Percentiles rank a stretch among this genome's conserved stretches.
phyloP scores from a whole-genome alignment of 1,284 basidiomycete genomes.

The Pholiota adiposa region DNA sequence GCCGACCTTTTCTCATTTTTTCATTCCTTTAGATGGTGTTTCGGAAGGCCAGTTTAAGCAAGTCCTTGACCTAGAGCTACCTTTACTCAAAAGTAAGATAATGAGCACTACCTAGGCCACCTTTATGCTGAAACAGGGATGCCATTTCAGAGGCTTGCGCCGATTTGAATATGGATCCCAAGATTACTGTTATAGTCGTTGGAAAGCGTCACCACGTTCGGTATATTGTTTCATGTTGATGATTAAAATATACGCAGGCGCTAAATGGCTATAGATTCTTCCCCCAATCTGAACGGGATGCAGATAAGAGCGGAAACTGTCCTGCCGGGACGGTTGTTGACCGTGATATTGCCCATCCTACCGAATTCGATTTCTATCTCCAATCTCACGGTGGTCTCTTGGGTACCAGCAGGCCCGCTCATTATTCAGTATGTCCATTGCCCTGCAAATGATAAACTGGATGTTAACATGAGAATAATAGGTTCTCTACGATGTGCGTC shows the following conservation, averaged over 20 bases:
- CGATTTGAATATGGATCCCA: constrained; percentile 58
- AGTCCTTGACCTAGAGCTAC: constrained; percentile 66
- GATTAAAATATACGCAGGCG: not conserved
- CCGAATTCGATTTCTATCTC: constrained; percentile 83
- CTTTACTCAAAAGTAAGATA: constrained; percentile 54
- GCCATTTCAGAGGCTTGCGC: constrained; percentile 54
- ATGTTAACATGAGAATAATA: constrained; percentile 11
- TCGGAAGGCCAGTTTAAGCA: constrained; percentile 80
- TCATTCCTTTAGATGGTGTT: constrained; percentile 61
- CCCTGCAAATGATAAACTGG: not conserved
- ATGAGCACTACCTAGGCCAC: not conserved
- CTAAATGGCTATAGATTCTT: constrained; percentile 52
- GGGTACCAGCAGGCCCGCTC: constrained; percentile 68
- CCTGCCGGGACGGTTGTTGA: constrained; percentile 79
- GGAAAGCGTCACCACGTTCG: constrained; percentile 80
- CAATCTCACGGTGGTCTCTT: constrained; percentile 75
- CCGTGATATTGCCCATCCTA: constrained; percentile 68
- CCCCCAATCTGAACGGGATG: constrained; percentile 55
- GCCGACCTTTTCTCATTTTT: not conserved
- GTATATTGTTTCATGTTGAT: constrained; percentile 21
- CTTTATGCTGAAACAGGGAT: constrained; percentile 9
- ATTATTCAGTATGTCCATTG: constrained; percentile 55
- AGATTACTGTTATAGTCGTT: constrained; percentile 76
- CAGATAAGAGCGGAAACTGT: constrained; percentile 73
- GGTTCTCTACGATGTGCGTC: constrained; percentile 44